These are phyloP conservation scores for Lenwebbia sp. DNA, from an alignment of 345 rosid genomes.

Conservation along the genomic window DNA sequence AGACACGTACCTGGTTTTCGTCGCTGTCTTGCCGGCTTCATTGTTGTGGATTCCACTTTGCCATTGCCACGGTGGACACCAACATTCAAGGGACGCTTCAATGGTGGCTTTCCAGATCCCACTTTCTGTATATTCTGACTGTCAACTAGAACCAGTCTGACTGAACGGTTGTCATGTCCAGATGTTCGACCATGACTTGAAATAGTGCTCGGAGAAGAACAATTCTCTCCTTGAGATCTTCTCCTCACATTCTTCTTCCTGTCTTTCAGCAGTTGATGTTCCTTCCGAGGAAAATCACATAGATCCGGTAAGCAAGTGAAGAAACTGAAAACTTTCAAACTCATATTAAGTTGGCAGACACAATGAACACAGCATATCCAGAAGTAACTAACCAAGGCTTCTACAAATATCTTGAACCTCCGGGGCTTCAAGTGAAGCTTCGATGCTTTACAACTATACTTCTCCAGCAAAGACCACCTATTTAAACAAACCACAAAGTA, in stretches of 20 bases:
- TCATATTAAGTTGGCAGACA: not conserved
- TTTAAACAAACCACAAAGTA: not conserved
- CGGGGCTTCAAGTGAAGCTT: slow-evolving; percentile 97
- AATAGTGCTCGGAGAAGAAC: slow-evolving; percentile 41
- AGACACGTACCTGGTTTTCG: slow-evolving; percentile 58
- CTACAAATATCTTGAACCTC: slow-evolving; percentile 86
- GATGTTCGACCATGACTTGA: slow-evolving; percentile 59
- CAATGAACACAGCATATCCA: not conserved
- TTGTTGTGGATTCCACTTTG: slow-evolving; percentile 46
- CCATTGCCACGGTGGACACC: slow-evolving; percentile 41
- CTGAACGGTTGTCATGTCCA: slow-evolving; percentile 47
- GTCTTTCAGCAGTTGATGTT: slow-evolving; percentile 91
- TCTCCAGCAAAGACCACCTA: slow-evolving; percentile 99
- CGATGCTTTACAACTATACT: slow-evolving; percentile 97
- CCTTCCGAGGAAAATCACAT: slow-evolving; percentile 38
- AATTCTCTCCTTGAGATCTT: slow-evolving; percentile 66
- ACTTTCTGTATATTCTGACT: slow-evolving; percentile 69
- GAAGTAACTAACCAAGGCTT: slow-evolving; percentile 76
- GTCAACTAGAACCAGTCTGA: slow-evolving; percentile 64
- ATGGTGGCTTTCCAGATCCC: slow-evolving; percentile 59
- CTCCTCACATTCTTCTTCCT: slow-evolving; percentile 74
- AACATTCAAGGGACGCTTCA: slow-evolving; percentile 47
- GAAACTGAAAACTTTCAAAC: slow-evolving; percentile 5
- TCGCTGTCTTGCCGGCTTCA: slow-evolving; percentile 68
- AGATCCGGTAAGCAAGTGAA: slow-evolving; percentile 12